phyloP scores from a whole-genome alignment of 2,329 filamentous ascomycete species.

The Kalmusia sp. region DNA sequence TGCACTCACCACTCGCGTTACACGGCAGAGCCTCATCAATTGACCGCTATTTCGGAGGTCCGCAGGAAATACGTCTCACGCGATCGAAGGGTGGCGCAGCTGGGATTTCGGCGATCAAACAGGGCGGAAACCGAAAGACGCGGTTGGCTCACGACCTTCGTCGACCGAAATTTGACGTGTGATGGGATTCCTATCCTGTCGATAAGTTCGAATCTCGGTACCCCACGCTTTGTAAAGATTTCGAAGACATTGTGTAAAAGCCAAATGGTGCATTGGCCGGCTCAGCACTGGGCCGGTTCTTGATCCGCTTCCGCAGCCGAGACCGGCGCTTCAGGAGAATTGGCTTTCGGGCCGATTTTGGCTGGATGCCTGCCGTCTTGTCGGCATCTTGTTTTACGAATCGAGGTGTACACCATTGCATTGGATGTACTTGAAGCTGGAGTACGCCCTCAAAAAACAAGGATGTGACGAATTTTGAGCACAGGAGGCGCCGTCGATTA shows the following conservation, averaged over 20 bases:
- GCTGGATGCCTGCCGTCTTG: background rate
- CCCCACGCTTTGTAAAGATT: constrained; percentile 32
- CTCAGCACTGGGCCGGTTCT: background rate
- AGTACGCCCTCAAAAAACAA: too few relatives aligned
- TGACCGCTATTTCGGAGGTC: constrained; percentile 23
- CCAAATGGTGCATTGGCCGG: constrained; percentile 16
- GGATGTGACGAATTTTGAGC: too few relatives aligned
- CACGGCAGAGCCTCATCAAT: constrained; percentile 14
- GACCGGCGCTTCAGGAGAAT: background rate
- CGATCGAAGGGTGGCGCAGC: constrained; percentile 7
- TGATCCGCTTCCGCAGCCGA: constrained; percentile 16
- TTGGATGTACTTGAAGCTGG: too few relatives aligned
- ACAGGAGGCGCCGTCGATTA: too few relatives aligned
- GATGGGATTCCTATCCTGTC: constrained; percentile 3
- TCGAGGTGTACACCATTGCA: background rate
- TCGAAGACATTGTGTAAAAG: constrained; percentile 19
- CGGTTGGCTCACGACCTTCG: constrained; percentile 2
- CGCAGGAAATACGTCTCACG: constrained; percentile 14
- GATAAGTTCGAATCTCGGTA: constrained; percentile 18
- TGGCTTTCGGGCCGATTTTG: constrained; percentile 2
- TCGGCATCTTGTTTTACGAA: background rate
- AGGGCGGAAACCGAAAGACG: constrained; percentile 3
- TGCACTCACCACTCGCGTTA: background rate
- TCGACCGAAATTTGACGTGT: constrained; percentile 7
- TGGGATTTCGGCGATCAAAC: constrained; percentile 19